Conservation (phyloP, 306 rosid species). For the Comarum palustre region DNA sequence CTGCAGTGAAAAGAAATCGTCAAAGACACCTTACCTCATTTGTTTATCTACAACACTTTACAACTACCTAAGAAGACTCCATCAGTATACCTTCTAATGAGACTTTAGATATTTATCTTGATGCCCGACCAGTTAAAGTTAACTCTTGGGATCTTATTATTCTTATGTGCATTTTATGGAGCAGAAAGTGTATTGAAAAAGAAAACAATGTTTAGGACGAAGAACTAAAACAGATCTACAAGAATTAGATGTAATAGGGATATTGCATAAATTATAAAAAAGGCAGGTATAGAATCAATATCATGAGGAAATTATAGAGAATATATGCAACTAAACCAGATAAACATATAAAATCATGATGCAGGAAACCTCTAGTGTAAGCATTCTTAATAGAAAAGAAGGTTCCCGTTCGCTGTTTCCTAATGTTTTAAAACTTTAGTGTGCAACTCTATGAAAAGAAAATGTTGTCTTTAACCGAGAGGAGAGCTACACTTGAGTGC, state of each 20-base stretch:
- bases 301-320: background rate
- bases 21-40: slow-evolving; percentile 7
- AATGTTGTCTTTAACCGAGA: background rate
- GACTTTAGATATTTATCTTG: background rate
- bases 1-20: slow-evolving; percentile 41
- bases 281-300: background rate
- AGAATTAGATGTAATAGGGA: background rate
- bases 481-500: background rate
- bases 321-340: background rate
- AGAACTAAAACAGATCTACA: background rate
- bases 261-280: background rate
- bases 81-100: background rate
- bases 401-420: background rate
- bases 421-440: background rate
- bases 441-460: slow-evolving; percentile 8
- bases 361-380: background rate
- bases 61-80: background rate
- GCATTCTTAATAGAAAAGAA: background rate
- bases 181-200: background rate
- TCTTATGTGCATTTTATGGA: background rate
- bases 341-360: background rate
- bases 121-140: background rate
- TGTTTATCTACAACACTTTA: slow-evolving; percentile 8
- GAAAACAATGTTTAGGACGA: background rate
- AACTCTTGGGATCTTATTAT: background rate